Conservation (phyloP, 805 yeast genomes). For the Citeromyces nyonsensis region DNA sequence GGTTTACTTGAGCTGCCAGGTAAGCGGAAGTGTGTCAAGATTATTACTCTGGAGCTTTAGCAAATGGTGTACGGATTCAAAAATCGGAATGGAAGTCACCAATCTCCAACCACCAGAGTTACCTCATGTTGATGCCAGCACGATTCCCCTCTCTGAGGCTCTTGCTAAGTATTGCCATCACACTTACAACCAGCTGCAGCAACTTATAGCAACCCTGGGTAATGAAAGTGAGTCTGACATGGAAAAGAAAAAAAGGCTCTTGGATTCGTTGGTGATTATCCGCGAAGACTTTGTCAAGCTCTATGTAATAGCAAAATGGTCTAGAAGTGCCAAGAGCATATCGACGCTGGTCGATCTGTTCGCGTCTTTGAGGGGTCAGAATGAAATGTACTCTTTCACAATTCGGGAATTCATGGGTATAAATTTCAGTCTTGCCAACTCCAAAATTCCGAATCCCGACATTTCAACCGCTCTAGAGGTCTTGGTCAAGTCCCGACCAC, state of each 20-base stretch:
- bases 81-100: too few species aligned
- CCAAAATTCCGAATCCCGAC: constrained; percentile 89
- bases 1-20: too few species aligned
- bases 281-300: constrained; percentile 77
- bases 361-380: constrained; percentile 76
- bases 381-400: constrained; percentile 45
- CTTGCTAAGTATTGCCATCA: constrained; percentile 43
- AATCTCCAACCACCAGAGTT: constrained; percentile 9
- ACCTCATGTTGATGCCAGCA: constrained; percentile 63
- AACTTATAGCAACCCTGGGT: constrained; percentile 44
- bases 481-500: constrained; percentile 62
- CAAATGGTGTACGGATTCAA: too few species aligned
- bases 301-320: constrained; percentile 85
- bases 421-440: constrained; percentile 63
- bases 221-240: constrained; percentile 35
- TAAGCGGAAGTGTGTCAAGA: too few species aligned
- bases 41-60: too few species aligned
- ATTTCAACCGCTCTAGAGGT: constrained; percentile 79
- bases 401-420: constrained; percentile 55
- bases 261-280: constrained; percentile 52
- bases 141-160: constrained; percentile 46
- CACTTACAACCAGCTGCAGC: constrained; percentile 47
- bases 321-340: constrained; percentile 54
- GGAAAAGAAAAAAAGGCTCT: constrained; percentile 49
- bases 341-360: constrained; percentile 70